Base-by-base conservation (phyloP, 2,329 filamentous ascomycete genomes). In the Pestalotiopsis sp. region DNA sequence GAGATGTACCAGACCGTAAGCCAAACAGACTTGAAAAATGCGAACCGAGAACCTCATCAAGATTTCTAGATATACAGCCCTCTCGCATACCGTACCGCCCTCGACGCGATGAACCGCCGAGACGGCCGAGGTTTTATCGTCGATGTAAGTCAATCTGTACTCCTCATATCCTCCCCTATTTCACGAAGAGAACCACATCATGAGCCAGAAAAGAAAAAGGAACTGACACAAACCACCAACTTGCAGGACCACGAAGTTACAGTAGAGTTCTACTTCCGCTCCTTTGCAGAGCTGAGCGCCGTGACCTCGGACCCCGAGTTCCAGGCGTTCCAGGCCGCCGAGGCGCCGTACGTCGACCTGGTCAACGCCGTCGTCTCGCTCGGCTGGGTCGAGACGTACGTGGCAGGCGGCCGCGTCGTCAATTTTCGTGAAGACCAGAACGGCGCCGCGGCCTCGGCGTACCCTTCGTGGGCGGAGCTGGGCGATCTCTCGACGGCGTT, bases 301-400 rank as follows among this genome's bases (percentile, higher is more conserved):
- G 68, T 70, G 39, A 67, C 67, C 1, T n/a, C 59, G 7, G 72
- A 74, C 59, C 68, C 71, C 13, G 71, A 72, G 3, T 73, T 73
- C 68, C 68, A 70, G 36, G 63, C 45, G 7, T 60, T 72, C 20
- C 71, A 73, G 66, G 69, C 69, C 9, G 57, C 69, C 31, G 72
- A 74, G 56, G 70, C 64, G 27, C 69, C 71, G 1, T 73, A 68
- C 58, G 67, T 73, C 27, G 70, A 70, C 41, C 20, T 66, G 9
- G 52, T 67, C 11, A 64, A 69, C 52, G 66, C 69, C 1, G 71
- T 69, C 2, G 66, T 64, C 17, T 68, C 60, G 52, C 27, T 73
- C 9, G 68, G 70, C 20, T 73, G 71, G 72, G 68, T 74, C n/a
- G 72, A 74, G 69, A 70, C 65, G 17, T 73, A 73, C 56, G 69